phyloP scores from a whole-genome alignment of 139 green algal genomes.

The Chlamydomonas sp. region DNA sequence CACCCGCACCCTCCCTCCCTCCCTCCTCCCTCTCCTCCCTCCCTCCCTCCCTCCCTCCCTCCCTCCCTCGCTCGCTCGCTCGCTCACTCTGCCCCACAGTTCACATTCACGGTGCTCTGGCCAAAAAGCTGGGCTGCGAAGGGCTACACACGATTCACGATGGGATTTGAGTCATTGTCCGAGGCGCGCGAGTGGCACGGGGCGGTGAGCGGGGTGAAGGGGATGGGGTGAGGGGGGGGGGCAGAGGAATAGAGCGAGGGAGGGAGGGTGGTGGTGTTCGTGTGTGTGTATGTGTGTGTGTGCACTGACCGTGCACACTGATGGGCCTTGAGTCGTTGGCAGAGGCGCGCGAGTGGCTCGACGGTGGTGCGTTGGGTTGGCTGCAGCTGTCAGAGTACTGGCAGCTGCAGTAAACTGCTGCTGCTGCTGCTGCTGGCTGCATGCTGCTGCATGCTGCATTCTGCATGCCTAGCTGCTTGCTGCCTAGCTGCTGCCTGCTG shows the following conservation, averaged over 20 bases:
- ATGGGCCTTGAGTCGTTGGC: neutral
- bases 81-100: constrained; percentile 29
- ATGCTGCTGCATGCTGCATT: too few species aligned
- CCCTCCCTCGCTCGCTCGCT: too few species aligned
- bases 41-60: neutral
- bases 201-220: neutral
- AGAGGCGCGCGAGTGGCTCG: neutral
- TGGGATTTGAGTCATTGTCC: constrained; percentile 23
- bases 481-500: too few species aligned
- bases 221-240: too few species aligned
- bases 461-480: too few species aligned
- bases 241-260: neutral
- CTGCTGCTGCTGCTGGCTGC: too few species aligned
- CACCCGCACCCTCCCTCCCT: neutral
- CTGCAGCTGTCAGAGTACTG: too few species aligned
- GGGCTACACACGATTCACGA: constrained; percentile 37
- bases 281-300: neutral
- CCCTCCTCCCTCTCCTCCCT: neutral
- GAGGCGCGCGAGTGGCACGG: constrained; percentile 13
- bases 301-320: neutral
- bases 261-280: neutral
- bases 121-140: constrained; percentile 37
- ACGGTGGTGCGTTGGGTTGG: too few species aligned
- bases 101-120: constrained; percentile 38
- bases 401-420: too few species aligned